phyloP scores from a whole-genome alignment of 352 stramenopile species.

The Peronospora farinosa region DNA sequence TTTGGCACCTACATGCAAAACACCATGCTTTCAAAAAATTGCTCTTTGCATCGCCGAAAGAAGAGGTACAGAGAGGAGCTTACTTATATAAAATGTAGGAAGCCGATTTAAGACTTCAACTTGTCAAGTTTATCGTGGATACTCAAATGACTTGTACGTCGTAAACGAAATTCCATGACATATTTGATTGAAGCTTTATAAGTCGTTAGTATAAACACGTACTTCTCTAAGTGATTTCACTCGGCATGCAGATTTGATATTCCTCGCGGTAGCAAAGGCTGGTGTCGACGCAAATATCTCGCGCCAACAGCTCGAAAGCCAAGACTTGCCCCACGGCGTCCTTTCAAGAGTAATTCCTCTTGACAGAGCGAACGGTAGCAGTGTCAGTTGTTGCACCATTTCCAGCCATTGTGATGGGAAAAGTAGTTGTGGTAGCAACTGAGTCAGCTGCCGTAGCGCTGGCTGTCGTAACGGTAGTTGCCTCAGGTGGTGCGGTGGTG shows the following conservation, averaged over 20 bases:
- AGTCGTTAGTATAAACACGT: not conserved
- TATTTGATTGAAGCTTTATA: too few relatives aligned
- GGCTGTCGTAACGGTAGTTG: constrained; percentile 3
- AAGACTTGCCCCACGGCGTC: constrained; percentile 14
- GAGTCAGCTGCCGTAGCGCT: constrained; percentile 1
- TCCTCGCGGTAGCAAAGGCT: constrained; percentile 9
- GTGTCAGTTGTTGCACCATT: not conserved
- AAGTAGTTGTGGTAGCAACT: constrained; percentile 1
- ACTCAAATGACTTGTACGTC: too few relatives aligned
- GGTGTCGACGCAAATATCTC: not conserved
- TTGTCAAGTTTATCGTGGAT: too few relatives aligned
- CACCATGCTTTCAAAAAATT: too few relatives aligned
- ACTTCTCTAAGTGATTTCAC: constrained; percentile 31
- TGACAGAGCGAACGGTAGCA: not conserved
- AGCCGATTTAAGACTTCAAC: too few relatives aligned
- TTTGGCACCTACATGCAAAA: too few relatives aligned
- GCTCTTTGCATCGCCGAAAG: too few relatives aligned
- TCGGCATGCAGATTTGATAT: constrained; percentile 16
- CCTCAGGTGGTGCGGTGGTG: constrained; percentile 4
- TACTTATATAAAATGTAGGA: too few relatives aligned
- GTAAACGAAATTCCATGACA: too few relatives aligned
- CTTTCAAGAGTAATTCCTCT: constrained; percentile 10
- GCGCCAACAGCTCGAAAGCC: not conserved
- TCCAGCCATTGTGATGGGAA: not conserved
- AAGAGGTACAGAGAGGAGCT: too few relatives aligned